These are phyloP conservation scores for Gliomastix tumulicola DNA, from an alignment of 2,329 filamentous ascomycete species.

Conservation along the genomic window DNA sequence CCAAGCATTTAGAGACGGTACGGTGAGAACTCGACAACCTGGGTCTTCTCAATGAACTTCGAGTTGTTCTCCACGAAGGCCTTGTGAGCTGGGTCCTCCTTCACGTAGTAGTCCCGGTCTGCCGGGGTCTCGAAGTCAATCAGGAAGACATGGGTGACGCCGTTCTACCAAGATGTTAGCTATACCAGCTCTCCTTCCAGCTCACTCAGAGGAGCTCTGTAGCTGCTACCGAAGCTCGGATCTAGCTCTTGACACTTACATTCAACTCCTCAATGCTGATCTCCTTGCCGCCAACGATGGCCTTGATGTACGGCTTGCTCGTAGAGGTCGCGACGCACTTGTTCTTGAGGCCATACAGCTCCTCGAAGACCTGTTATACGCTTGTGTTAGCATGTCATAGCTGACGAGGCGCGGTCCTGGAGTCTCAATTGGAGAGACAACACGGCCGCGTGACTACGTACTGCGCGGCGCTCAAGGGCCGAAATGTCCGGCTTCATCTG, in stretches of 20 bases:
- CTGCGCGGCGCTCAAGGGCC: not conserved
- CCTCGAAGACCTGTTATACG: not conserved
- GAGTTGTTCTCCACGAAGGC: constrained; percentile 31
- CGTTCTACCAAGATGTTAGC: too few relatives aligned
- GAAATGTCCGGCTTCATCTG: constrained; percentile 10
- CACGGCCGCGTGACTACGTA: constrained; percentile 13
- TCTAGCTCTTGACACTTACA: too few relatives aligned
- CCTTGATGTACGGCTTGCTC: constrained; percentile 45
- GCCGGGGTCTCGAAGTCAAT: constrained; percentile 54
- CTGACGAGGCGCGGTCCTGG: too few relatives aligned
- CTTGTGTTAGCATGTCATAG: not conserved
- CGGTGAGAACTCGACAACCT: constrained; percentile 50
- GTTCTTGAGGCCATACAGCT: constrained; percentile 1
- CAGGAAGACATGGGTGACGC: constrained; percentile 60
- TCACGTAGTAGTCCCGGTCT: constrained; percentile 60
- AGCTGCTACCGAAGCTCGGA: too few relatives aligned
- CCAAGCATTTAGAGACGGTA: not conserved
- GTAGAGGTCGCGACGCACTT: constrained; percentile 1
- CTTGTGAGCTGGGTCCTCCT: constrained; percentile 55
- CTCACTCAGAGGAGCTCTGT: too few relatives aligned
- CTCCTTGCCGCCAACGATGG: constrained; percentile 48
- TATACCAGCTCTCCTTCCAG: too few relatives aligned
- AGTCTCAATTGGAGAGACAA: constrained; percentile 13
- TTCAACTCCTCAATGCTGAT: constrained; percentile 51
- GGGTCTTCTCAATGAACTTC: constrained; percentile 33